Base-by-base conservation (phyloP, 495 filamentous ascomycete genomes). In the Pyrenula massariospora region DNA sequence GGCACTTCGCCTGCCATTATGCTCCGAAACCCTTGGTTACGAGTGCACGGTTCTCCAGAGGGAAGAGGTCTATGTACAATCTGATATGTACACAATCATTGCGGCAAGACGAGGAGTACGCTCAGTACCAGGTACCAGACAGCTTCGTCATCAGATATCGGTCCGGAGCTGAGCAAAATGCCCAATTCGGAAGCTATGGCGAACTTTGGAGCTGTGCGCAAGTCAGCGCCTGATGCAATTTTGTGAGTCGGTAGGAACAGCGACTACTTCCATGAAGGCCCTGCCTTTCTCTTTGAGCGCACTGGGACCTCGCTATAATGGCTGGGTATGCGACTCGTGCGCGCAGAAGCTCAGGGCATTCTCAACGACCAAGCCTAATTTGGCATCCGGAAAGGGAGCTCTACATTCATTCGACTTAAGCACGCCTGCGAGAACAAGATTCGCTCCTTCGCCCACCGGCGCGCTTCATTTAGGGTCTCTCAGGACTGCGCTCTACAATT, bases 371-470 rank as follows among this genome's bases (percentile, higher is more conserved):
- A 5, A 15, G 31, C 31, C 5, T 42, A 15, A 5, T 8, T 42
- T 42, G 31, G 31, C 31, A 8, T 42, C 31, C 8, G 15, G 15
- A 15, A 42, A 42, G 15, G 31, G 31, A 42, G 31, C 8, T 15
- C 5, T 42, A 42, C 31, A 42, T 8, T 8, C 31, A 5, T 5
- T 42, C 31, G 31, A 42, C 31, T 42, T 42, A 15, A 42, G 31
- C 15, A 42, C 31, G 15, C 90, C 93, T 50, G 90, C 87, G 24
- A 79, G 93, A 57, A 96, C 93, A 22, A 85, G 93, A 50, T 98
- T 98, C 71, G 93, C 93, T 1, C 93, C 93, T 15, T 96, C 92
- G 2, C 93, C 93, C 1, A 98, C 93, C 8, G 93, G 93, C 19
- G 88, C 89, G 67, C 76, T 97, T 19, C 93, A 98, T 70, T 78